These are phyloP conservation scores for Lactarius evosmus DNA, from an alignment of 768 basidiomycete species.

Conservation along the genomic window DNA sequence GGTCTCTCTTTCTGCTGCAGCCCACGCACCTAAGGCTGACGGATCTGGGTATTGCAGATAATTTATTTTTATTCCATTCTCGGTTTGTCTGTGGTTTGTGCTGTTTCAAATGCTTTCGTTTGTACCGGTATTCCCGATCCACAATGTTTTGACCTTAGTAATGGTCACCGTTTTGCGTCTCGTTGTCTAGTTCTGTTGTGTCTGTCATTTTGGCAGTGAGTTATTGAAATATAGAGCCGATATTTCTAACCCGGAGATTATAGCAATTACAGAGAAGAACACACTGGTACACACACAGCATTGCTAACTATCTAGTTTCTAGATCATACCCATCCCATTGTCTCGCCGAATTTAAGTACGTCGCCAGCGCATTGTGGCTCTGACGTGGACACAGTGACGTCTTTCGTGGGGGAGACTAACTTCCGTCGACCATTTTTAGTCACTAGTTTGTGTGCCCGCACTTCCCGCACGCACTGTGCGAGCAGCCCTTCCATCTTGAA, in stretches of 20 bases:
- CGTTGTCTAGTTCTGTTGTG: conserved; percentile 1
- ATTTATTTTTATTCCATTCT: conserved; percentile 23
- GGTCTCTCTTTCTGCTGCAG: not conserved
- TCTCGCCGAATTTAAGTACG: conserved; percentile 57
- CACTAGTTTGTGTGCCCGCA: conserved; percentile 35
- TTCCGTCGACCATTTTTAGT: conserved; percentile 42
- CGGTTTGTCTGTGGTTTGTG: not conserved
- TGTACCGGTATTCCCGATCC: conserved; percentile 20
- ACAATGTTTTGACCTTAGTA: not conserved
- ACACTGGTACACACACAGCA: conserved; percentile 6
- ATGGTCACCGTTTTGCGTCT: conserved; percentile 3
- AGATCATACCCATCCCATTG: conserved; percentile 56
- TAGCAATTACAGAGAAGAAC: conserved; percentile 15
- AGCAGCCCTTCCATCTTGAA: conserved; percentile 63
- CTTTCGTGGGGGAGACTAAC: conserved; percentile 31
- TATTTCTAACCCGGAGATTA: conserved; percentile 6
- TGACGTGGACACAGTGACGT: conserved; percentile 23
- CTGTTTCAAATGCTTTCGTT: not conserved
- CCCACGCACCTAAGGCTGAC: conserved; percentile 1
- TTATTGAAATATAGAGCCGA: not conserved
- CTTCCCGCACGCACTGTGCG: conserved; percentile 42
- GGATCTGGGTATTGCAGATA: conserved; percentile 10
- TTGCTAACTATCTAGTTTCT: not conserved
- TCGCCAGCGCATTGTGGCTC: conserved; percentile 48
- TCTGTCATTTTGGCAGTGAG: not conserved